Evolutionary conservation across 257 asterid species (phyloP).

Genomic region (Nicotiana benthamiana): DNA sequence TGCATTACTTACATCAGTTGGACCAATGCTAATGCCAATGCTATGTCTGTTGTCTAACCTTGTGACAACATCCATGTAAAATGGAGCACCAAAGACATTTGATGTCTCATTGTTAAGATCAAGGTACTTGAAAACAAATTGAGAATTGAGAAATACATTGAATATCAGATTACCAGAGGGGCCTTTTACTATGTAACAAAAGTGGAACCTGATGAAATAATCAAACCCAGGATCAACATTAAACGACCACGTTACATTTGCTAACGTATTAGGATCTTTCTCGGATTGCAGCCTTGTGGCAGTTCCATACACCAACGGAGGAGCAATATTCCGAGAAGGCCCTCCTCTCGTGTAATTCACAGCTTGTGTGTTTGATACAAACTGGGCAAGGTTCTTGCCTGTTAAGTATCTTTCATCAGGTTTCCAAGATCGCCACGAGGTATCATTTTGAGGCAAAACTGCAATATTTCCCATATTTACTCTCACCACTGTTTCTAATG

Average conservation of each 20-base stretch:
- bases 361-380: not conserved
- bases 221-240: conserved; percentile 29
- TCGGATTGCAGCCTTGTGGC: conserved; percentile 13
- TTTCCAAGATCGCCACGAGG: conserved; percentile 30
- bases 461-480: conserved; percentile 33
- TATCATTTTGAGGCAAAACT: conserved; percentile 27
- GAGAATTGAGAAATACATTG: conserved; percentile 23
- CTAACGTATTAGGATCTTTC: not conserved
- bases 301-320: conserved; percentile 27
- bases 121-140: conserved; percentile 14
- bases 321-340: conserved; percentile 18
- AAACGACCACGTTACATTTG: conserved; percentile 30
- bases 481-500: conserved; percentile 28
- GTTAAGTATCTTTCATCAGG: conserved; percentile 16
- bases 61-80: conserved; percentile 21
- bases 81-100: conserved; percentile 17
- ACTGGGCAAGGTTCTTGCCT: conserved; percentile 7
- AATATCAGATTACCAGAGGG: conserved; percentile 3
- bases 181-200: conserved; percentile 21
- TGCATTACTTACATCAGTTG: conserved; percentile 5
- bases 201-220: conserved; percentile 32
- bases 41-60: not conserved
- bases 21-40: conserved; percentile 24
- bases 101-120: conserved; percentile 19
- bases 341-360: conserved; percentile 25